Conservation (phyloP, 2,329 filamentous ascomycete species). For the Colletotrichum salicis region DNA sequence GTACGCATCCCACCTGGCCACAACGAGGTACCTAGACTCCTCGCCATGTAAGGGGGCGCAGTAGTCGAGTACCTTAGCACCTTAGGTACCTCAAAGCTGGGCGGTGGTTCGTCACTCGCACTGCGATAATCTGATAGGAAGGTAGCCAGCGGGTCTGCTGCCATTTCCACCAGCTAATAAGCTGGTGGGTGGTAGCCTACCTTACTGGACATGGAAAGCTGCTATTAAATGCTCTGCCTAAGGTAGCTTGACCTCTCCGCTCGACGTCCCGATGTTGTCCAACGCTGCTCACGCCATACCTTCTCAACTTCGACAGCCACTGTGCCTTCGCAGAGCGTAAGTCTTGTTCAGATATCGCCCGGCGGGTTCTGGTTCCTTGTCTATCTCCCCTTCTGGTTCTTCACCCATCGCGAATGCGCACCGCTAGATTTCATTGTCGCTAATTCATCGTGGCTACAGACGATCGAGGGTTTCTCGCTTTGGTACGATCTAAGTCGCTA, state of each 20-base stretch:
- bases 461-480: not conserved
- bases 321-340: not conserved
- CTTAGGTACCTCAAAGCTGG: not conserved
- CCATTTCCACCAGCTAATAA: not conserved
- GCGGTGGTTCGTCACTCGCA: not conserved
- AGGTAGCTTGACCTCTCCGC: not conserved
- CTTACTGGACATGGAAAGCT: not conserved
- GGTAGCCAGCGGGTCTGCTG: not conserved
- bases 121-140: not conserved
- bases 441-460: not conserved
- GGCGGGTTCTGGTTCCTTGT: not conserved
- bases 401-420: not conserved
- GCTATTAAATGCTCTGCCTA: not conserved
- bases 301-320: not conserved
- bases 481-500: not conserved
- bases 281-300: not conserved
- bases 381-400: not conserved
- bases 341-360: not conserved
- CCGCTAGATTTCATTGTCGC: not conserved
- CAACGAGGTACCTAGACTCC: not conserved
- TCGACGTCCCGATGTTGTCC: not conserved
- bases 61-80: not conserved
- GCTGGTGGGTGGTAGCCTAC: not conserved
- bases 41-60: not conserved
- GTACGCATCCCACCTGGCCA: not conserved